These are phyloP conservation scores for Talaromyces sp. DNA, from an alignment of 2,329 filamentous ascomycete species.

Conservation along the genomic window DNA sequence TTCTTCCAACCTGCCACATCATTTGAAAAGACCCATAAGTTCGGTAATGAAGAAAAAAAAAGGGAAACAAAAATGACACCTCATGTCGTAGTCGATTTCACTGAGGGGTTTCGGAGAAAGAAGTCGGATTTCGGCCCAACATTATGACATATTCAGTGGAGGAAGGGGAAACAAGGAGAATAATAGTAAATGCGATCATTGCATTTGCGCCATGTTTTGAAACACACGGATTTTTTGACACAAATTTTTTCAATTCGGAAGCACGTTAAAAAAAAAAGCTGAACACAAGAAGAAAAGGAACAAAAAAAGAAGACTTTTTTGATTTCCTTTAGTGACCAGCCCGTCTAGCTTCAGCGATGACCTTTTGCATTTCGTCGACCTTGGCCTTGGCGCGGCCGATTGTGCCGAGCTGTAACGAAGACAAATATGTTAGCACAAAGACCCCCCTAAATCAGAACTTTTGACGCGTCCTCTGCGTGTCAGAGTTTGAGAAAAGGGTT, in stretches of 20 bases:
- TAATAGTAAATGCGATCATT: neutral
- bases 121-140: neutral
- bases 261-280: constrained; percentile 19
- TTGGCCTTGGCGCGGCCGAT: constrained; percentile 99
- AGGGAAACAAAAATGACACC: neutral
- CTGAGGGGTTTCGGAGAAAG: constrained; percentile 11
- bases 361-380: constrained; percentile 97
- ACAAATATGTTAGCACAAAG: constrained; percentile 1
- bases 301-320: constrained; percentile 2
- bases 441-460: no score
- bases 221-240: no score
- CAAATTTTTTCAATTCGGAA: constrained; percentile 7
- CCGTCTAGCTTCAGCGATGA: constrained; percentile 93
- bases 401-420: constrained; percentile 75
- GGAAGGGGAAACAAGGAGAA: neutral
- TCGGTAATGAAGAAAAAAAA: neutral
- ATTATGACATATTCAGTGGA: neutral
- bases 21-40: neutral
- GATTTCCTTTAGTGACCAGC: constrained; percentile 57
- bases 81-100: neutral
- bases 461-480: no score
- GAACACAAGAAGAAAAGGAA: neutral
- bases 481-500: neutral
- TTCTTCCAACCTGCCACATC: neutral
- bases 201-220: neutral